Conservation (phyloP, 108 stramenopile genomes). For the Conticribra guillardii region DNA sequence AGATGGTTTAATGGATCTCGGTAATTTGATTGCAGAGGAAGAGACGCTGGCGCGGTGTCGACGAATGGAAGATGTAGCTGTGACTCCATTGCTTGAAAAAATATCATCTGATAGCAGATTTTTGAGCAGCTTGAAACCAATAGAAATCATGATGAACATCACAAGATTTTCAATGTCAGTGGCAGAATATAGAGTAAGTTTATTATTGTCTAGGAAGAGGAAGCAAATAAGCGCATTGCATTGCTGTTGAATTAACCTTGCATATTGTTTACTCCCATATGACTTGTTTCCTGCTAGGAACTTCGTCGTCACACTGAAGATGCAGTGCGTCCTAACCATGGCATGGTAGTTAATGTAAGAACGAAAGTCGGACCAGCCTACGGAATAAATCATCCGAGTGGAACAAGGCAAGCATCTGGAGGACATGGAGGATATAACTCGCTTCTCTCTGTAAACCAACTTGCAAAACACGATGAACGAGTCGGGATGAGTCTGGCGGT, state of each 20-base stretch:
- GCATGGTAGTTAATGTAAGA: slow-evolving; percentile 28
- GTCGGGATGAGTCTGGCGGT: slow-evolving; percentile 24
- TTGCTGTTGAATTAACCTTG: too few relatives aligned
- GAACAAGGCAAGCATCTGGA: background rate
- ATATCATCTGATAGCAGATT: background rate
- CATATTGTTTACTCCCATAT: too few relatives aligned
- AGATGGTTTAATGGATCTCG: slow-evolving; percentile 51
- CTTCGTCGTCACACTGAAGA: slow-evolving; percentile 44
- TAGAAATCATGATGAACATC: slow-evolving; percentile 23
- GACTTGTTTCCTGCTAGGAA: too few relatives aligned
- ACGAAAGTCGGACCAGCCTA: slow-evolving; percentile 4
- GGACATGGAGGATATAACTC: background rate
- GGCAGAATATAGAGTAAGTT: slow-evolving; percentile 36
- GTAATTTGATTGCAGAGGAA: slow-evolving; percentile 51
- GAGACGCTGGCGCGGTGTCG: slow-evolving; percentile 38
- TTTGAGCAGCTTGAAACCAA: slow-evolving; percentile 5
- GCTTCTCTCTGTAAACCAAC: slow-evolving; percentile 10
- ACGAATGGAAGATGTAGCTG: slow-evolving; percentile 36
- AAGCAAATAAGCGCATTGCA: too few relatives aligned
- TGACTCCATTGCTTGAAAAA: slow-evolving; percentile 23
- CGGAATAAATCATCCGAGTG: background rate
- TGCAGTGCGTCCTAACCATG: slow-evolving; percentile 24
- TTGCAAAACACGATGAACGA: slow-evolving; percentile 12
- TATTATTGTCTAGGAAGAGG: too few relatives aligned
- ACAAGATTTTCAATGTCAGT: slow-evolving; percentile 38